Conservation (phyloP, 108 stramenopile species). For the Nannochloropsis oceanica region DNA sequence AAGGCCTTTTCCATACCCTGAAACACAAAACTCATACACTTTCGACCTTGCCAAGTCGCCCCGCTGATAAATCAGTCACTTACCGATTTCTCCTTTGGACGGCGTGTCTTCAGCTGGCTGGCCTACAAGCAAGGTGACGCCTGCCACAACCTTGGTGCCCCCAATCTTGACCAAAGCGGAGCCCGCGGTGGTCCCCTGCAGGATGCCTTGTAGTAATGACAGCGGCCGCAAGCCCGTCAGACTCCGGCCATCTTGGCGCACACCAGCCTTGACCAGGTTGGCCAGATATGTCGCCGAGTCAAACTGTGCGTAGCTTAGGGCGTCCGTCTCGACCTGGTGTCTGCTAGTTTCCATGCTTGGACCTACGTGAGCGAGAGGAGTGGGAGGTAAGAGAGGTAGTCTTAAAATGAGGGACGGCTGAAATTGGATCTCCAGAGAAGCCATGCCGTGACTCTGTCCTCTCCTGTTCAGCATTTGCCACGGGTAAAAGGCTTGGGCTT, state of each 20-base stretch:
- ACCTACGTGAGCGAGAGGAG: no score
- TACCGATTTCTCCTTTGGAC: constrained; percentile 12
- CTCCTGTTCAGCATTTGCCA: no score
- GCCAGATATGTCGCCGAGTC: neutral
- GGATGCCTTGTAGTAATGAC: neutral
- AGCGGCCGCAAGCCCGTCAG: neutral
- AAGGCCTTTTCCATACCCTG: neutral
- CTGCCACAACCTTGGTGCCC: constrained; percentile 17
- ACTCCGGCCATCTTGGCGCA: neutral
- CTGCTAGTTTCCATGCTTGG: no score
- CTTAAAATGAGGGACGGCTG: no score
- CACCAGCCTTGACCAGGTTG: neutral
- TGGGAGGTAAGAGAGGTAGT: no score
- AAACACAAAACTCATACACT: neutral
- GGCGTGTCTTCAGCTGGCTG: constrained; percentile 10
- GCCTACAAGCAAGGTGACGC: constrained; percentile 17
- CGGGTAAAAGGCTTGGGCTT: no score
- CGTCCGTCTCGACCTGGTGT: no score
- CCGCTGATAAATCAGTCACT: neutral
- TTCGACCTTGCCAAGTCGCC: no score
- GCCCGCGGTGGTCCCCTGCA: constrained; percentile 2
- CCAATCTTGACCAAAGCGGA: constrained; percentile 19
- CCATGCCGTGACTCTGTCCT: no score
- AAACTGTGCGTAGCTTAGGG: neutral
- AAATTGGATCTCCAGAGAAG: no score